Percentiles rank a stretch among this genome's conserved stretches.
phyloP scores from a whole-genome alignment of 2,329 filamentous ascomycete genomes.

The Trichoderma atroviride region DNA sequence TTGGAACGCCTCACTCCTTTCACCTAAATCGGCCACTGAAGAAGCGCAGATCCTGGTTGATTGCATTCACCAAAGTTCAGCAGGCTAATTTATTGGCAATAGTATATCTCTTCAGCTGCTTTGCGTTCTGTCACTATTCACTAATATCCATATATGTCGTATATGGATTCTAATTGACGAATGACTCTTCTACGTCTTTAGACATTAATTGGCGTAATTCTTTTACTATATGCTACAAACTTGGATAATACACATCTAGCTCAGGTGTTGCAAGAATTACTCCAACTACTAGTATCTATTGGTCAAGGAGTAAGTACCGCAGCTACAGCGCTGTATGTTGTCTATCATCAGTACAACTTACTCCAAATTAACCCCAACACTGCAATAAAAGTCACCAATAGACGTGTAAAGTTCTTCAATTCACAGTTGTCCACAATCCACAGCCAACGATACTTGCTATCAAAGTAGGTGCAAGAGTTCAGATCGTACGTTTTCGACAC shows the following conservation, averaged over 20 bases:
- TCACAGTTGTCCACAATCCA: neutral
- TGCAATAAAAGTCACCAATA: neutral
- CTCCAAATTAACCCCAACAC: neutral
- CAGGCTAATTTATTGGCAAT: neutral
- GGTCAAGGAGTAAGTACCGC: no score
- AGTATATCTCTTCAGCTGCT: neutral
- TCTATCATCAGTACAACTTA: neutral
- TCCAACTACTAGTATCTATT: no score
- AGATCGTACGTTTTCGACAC: neutral
- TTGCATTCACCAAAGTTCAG: neutral
- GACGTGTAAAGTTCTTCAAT: neutral
- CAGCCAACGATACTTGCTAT: neutral
- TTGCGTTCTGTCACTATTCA: neutral
- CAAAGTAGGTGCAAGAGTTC: neutral
- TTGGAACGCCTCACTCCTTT: no score
- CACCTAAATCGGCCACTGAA: no score
- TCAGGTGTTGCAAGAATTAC: no score
- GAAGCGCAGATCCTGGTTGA: no score
- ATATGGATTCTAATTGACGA: neutral
- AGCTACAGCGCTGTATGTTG: no score
- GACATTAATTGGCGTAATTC: no score
- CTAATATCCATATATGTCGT: neutral
- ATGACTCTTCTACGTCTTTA: no score
- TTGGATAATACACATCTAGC: no score
- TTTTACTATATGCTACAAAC: no score